phyloP scores from a whole-genome alignment of 352 stramenopile species.

The Globisporangium echinulatum region DNA sequence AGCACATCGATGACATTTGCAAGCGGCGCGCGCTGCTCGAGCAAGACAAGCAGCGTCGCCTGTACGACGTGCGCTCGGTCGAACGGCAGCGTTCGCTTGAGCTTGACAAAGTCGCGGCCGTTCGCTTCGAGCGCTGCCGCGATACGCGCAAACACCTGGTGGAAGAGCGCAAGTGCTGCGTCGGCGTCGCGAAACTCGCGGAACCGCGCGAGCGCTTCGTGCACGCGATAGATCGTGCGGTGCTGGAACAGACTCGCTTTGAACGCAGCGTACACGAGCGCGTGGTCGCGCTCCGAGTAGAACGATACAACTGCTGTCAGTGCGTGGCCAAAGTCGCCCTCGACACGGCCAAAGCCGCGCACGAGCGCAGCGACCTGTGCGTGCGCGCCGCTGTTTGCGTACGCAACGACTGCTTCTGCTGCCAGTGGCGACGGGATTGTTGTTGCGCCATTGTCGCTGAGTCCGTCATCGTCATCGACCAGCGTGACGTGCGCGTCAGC shows the following conservation, averaged over 20 bases:
- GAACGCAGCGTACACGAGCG: constrained; percentile 34
- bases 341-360: constrained; percentile 26
- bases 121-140: constrained; percentile 15
- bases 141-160: constrained; percentile 26
- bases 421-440: constrained; percentile 26
- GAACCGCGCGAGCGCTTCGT: constrained; percentile 37
- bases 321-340: constrained; percentile 25
- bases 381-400: constrained; percentile 29
- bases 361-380: constrained; percentile 46
- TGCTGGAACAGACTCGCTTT: constrained; percentile 39
- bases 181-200: constrained; percentile 29
- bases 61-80: constrained; percentile 15
- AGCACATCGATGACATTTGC: constrained; percentile 26
- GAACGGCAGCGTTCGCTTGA: constrained; percentile 10
- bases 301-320: constrained; percentile 20
- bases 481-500: constrained; percentile 3
- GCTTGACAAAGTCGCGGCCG: constrained; percentile 4
- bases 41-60: constrained; percentile 25
- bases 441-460: constrained; percentile 4
- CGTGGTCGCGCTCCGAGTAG: constrained; percentile 25
- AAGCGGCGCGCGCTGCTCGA: constrained; percentile 20
- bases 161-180: constrained; percentile 25
- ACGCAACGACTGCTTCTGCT: constrained; percentile 29
- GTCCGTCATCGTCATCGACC: not conserved
- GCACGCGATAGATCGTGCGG: constrained; percentile 31